These are phyloP conservation scores for Zoysia pacifica DNA, from an alignment of 176 grass and related monocot species.

Conservation along the genomic window DNA sequence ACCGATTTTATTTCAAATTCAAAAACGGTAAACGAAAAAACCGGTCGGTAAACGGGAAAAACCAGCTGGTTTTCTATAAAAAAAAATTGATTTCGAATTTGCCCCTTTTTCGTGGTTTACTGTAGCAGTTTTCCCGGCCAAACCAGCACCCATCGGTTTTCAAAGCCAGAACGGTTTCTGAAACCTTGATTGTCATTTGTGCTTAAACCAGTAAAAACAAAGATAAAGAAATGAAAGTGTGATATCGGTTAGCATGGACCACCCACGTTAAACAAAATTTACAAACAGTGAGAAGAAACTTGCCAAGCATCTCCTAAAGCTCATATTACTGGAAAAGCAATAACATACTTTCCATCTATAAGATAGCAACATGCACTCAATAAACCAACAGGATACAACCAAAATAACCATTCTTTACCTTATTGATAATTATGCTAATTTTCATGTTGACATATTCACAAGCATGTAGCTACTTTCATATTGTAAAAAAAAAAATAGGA, in stretches of 20 bases:
- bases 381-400: slow-evolving; percentile 2
- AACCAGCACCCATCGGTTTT: too few species aligned
- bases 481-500: not conserved
- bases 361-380: not conserved
- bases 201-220: not conserved
- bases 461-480: slow-evolving; percentile 8
- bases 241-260: not conserved
- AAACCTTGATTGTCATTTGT: not conserved
- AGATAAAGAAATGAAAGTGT: not conserved
- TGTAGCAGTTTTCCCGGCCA: too few species aligned
- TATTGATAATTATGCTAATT: not conserved
- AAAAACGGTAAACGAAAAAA: too few species aligned
- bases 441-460: not conserved
- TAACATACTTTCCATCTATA: not conserved
- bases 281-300: not conserved
- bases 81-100: too few species aligned
- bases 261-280: not conserved
- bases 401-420: not conserved
- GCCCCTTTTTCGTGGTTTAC: too few species aligned
- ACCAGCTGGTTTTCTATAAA: too few species aligned
- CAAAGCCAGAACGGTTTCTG: too few species aligned
- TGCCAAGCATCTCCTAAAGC: not conserved
- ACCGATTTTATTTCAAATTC: too few species aligned
- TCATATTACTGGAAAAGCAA: not conserved
- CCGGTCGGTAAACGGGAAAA: too few species aligned